Conservation (phyloP, 2,329 filamentous ascomycete species). For the Eutypella sp. region DNA sequence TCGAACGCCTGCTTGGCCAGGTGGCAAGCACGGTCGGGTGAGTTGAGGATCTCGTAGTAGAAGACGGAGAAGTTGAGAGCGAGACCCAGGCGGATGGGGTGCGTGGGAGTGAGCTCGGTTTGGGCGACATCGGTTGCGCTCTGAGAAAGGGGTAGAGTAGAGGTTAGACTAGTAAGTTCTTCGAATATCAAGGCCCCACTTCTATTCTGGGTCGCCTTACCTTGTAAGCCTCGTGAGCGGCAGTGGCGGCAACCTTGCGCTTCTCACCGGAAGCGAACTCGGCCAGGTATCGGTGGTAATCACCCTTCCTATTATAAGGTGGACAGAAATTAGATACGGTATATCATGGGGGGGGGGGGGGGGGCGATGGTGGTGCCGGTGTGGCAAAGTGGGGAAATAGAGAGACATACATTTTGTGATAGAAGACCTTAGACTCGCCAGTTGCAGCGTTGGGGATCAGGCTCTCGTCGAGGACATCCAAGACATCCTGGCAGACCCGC, state of each 20-base stretch:
- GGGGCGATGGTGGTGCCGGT: conserved; percentile 2
- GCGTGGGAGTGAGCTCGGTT: conserved; percentile 93
- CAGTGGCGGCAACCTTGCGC: conserved; percentile 81
- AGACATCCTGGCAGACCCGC: conserved; percentile 96
- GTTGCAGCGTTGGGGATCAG: conserved; percentile 94
- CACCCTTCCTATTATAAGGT: conserved; percentile 72
- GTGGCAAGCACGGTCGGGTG: conserved; percentile 94
- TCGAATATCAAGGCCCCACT: too few species aligned
- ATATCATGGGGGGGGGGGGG: conserved; percentile 1
- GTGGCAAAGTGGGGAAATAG: too few species aligned
- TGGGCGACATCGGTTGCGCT: conserved; percentile 97
- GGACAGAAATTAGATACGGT: conserved; percentile 7
- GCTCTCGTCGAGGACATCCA: conserved; percentile 87
- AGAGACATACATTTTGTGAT: conserved; percentile 93
- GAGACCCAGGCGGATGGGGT: conserved; percentile 96
- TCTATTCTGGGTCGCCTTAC: conserved; percentile 47
- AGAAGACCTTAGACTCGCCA: conserved; percentile 99
- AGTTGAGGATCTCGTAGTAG: conserved; percentile 99
- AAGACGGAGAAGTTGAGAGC: conserved; percentile 99
- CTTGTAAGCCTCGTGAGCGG: conserved; percentile 96
- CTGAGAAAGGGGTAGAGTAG: conserved; percentile 47
- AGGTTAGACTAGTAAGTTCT: too few species aligned
- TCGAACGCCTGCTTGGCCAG: conserved; percentile 99
- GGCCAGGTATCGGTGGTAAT: conserved; percentile 93
- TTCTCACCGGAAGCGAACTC: conserved; percentile 92